Conservation (phyloP, 768 basidiomycete species). For the Leccinum pellstonianum region DNA sequence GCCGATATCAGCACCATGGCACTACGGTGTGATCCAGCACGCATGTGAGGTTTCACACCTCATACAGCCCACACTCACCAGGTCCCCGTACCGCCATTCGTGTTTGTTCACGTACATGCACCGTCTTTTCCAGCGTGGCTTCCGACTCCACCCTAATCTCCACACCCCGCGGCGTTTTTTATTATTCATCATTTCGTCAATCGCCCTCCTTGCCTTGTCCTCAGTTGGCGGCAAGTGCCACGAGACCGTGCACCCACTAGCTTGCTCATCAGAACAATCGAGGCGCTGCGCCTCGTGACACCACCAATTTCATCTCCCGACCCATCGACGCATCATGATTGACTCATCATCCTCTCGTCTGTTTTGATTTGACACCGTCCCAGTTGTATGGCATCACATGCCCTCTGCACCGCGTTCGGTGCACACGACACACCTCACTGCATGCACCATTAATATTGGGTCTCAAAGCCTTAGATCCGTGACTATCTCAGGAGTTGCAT, state of each 20-base stretch:
- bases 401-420: slow-evolving; percentile 8
- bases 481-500: slow-evolving; percentile 9
- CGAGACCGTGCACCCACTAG: slow-evolving; percentile 5
- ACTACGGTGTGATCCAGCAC: slow-evolving; percentile 28
- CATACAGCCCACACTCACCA: slow-evolving; percentile 30
- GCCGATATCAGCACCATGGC: slow-evolving; percentile 29
- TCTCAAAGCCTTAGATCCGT: slow-evolving; percentile 2
- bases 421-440: not conserved
- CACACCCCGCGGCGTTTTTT: slow-evolving; percentile 33
- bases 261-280: slow-evolving; percentile 10
- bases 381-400: slow-evolving; percentile 26
- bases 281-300: slow-evolving; percentile 28
- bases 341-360: slow-evolving; percentile 12
- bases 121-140: slow-evolving; percentile 32
- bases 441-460: slow-evolving; percentile 5
- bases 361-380: slow-evolving; percentile 23
- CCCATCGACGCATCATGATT: slow-evolving; percentile 23
- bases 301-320: slow-evolving; percentile 22
- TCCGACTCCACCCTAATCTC: slow-evolving; percentile 33
- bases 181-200: slow-evolving; percentile 18
- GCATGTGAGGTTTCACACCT: slow-evolving; percentile 36
- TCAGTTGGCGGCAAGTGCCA: slow-evolving; percentile 17
- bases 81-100: slow-evolving; percentile 35
- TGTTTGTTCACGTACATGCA: slow-evolving; percentile 37
- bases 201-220: slow-evolving; percentile 12